Evolutionary conservation across 2,329 filamentous ascomycete species (phyloP).

Genomic region (Exophiala lecanii-corni): DNA sequence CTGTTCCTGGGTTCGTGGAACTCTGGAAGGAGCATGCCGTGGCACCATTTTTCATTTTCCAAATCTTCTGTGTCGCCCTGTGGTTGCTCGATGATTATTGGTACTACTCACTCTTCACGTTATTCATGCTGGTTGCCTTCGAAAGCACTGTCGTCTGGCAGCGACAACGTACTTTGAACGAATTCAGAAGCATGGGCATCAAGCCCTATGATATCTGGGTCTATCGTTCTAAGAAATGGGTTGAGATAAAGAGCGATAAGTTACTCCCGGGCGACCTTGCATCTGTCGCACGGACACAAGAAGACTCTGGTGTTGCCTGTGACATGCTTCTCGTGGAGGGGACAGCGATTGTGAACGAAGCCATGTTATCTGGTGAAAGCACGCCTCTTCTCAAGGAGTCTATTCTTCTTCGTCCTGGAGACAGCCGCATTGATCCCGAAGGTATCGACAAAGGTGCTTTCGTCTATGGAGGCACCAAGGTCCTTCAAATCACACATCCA

Average conservation of each 20-base stretch:
- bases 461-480: constrained; percentile 95
- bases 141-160: constrained; percentile 99
- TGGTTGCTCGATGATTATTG: constrained; percentile 99
- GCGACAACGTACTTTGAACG: constrained; percentile 86
- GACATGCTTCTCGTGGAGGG: constrained; percentile 95
- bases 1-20: constrained; percentile 90
- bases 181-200: constrained; percentile 99
- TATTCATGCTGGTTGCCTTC: constrained; percentile 96
- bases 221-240: constrained; percentile 82
- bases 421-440: constrained; percentile 77
- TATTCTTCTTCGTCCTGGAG: constrained; percentile 77
- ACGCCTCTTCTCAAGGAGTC: constrained; percentile 96
- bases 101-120: constrained; percentile 99
- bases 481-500: constrained; percentile 88
- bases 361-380: constrained; percentile 97
- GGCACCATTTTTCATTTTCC: constrained; percentile 98
- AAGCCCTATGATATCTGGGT: constrained; percentile 96
- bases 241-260: constrained; percentile 81
- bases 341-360: constrained; percentile 96
- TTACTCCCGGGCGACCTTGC: constrained; percentile 90
- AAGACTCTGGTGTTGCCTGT: constrained; percentile 93
- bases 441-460: constrained; percentile 95
- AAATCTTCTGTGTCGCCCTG: constrained; percentile 95
- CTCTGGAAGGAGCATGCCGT: constrained; percentile 98
- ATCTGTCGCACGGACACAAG: constrained; percentile 88